Evolutionary conservation across 2,329 filamentous ascomycete genomes (phyloP).

Genomic region (Alternaria ethzedia): DNA sequence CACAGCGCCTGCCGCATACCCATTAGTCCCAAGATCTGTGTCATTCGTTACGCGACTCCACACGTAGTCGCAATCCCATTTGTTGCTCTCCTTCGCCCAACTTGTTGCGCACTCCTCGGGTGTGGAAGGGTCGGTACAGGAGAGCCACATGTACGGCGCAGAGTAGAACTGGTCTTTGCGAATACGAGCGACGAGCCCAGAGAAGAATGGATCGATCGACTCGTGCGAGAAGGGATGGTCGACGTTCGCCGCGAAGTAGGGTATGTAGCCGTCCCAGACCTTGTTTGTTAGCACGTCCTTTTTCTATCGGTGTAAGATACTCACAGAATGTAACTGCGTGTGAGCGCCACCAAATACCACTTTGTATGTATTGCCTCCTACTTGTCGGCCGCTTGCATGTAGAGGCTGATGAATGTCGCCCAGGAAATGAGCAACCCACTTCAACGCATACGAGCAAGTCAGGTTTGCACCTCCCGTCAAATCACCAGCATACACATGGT

Average conservation of each 20-base stretch:
- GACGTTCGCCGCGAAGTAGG: conserved; percentile 46
- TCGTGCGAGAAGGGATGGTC: conserved; percentile 42
- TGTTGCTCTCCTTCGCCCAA: conserved; percentile 50
- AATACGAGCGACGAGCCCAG: conserved; percentile 44
- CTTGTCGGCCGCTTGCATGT: conserved; percentile 47
- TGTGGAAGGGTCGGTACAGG: conserved; percentile 43
- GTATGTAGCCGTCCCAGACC: conserved; percentile 51
- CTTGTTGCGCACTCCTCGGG: conserved; percentile 42
- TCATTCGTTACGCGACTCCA: conserved; percentile 40
- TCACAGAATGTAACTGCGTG: conserved; percentile 49
- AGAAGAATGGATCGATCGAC: conserved; percentile 47
- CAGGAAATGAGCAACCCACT: conserved; percentile 52
- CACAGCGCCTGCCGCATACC: conserved; percentile 48
- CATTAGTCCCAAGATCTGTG: conserved; percentile 44
- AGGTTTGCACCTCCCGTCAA: conserved; percentile 38
- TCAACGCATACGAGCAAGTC: conserved; percentile 51
- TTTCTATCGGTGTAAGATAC: conserved; percentile 2
- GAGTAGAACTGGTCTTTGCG: conserved; percentile 44
- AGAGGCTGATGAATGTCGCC: conserved; percentile 53
- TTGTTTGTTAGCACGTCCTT: conserved; percentile 21
- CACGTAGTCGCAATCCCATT: conserved; percentile 50
- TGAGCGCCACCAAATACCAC: conserved; percentile 45
- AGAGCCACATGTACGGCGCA: conserved; percentile 45
- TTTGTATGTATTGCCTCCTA: conserved; percentile 48
- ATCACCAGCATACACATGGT: conserved; percentile 31